phyloP scores from a whole-genome alignment of 805 yeast genomes.

The Tetrapisispora namnaoensis region DNA sequence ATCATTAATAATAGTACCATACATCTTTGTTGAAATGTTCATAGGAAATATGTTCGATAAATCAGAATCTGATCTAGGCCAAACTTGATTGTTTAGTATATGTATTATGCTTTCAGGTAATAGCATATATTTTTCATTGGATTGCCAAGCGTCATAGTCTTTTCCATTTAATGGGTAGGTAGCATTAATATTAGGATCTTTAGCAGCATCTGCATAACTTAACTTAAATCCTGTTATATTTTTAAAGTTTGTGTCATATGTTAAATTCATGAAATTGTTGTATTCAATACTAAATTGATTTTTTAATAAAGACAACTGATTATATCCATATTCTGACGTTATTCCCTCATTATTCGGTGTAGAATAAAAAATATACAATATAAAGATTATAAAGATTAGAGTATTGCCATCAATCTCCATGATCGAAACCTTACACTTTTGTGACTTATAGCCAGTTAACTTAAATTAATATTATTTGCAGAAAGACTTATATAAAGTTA shows the following conservation, averaged over 20 bases:
- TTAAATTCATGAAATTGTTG: slow-evolving; percentile 31
- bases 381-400: slow-evolving; percentile 20
- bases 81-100: slow-evolving; percentile 37
- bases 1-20: slow-evolving; percentile 33
- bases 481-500: no score
- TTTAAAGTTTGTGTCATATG: slow-evolving; percentile 48
- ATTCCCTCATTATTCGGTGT: slow-evolving; percentile 28
- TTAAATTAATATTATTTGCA: no score
- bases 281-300: slow-evolving; percentile 29
- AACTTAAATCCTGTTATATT: slow-evolving; percentile 64
- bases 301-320: slow-evolving; percentile 32
- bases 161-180: slow-evolving; percentile 50
- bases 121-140: slow-evolving; percentile 44
- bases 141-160: slow-evolving; percentile 36
- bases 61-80: slow-evolving; percentile 34
- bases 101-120: slow-evolving; percentile 49
- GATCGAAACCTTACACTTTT: not conserved
- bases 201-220: slow-evolving; percentile 49
- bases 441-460: not conserved
- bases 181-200: slow-evolving; percentile 35
- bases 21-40: slow-evolving; percentile 41
- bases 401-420: slow-evolving; percentile 30
- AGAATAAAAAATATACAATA: slow-evolving; percentile 26
- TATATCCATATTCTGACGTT: slow-evolving; percentile 30
- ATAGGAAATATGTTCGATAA: slow-evolving; percentile 27